Evolutionary conservation across 208 protist species (phyloP).

Genomic region (Leishmania major): DNA sequence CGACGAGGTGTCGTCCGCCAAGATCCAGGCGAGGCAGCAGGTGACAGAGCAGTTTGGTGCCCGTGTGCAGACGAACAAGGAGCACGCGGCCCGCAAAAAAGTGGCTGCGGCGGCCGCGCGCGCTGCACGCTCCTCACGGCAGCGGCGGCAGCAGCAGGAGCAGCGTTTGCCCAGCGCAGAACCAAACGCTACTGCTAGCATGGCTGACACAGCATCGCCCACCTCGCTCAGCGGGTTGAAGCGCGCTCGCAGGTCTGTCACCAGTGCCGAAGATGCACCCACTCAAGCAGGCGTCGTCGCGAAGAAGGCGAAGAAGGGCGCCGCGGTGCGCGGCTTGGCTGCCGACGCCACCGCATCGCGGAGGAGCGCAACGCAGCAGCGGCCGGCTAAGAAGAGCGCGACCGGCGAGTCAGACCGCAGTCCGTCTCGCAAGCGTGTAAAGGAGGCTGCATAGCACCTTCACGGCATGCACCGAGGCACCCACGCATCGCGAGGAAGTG

Average conservation of each 20-base stretch:
- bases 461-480: not conserved
- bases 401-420: not conserved
- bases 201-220: not conserved
- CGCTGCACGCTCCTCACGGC: not conserved
- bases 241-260: not conserved
- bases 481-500: not conserved
- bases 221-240: not conserved
- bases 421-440: conserved; percentile 6
- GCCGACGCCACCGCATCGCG: not conserved
- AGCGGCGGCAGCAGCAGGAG: not conserved
- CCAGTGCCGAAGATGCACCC: not conserved
- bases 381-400: not conserved
- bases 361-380: conserved; percentile 7
- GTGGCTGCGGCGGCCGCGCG: conserved; percentile 8
- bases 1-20: conserved; percentile 83
- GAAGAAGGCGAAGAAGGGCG: not conserved
- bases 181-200: not conserved
- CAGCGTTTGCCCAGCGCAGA: not conserved
- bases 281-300: not conserved
- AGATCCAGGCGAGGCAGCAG: conserved; percentile 82
- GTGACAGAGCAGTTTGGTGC: conserved; percentile 77
- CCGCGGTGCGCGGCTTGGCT: not conserved
- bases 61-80: conserved; percentile 64
- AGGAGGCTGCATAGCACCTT: not conserved
- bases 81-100: conserved; percentile 48